Percentiles rank a stretch among this genome's conserved stretches.
Evolutionary conservation across 495 filamentous ascomycete genomes (phyloP).

Genomic region (Hypoxylon trugodes): DNA sequence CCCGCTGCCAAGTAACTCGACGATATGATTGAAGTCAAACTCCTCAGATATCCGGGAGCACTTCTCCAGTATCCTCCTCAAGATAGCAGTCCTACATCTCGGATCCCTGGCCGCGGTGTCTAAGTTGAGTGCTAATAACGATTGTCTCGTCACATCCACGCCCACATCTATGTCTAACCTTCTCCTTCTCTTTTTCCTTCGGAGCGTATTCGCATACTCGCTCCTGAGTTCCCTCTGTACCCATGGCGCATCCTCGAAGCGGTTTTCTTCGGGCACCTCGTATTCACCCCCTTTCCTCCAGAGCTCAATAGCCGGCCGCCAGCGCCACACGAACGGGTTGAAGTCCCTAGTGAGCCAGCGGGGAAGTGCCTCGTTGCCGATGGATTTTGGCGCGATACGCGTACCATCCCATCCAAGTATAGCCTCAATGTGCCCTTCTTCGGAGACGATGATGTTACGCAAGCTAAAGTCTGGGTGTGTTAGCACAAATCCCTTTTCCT

Average conservation of each 20-base stretch:
- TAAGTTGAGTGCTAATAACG: slow-evolving; percentile 33
- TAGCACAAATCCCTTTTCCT: slow-evolving; percentile 32
- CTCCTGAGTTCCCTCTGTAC: slow-evolving; percentile 27
- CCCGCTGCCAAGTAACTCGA: slow-evolving; percentile 21
- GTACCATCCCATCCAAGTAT: slow-evolving; percentile 39
- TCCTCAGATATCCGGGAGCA: slow-evolving; percentile 31
- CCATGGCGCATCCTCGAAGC: slow-evolving; percentile 40
- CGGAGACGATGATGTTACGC: slow-evolving; percentile 31
- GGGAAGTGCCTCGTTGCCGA: slow-evolving; percentile 36
- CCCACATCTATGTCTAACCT: neutral
- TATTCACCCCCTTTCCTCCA: slow-evolving; percentile 4
- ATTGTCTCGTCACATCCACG: slow-evolving; percentile 34
- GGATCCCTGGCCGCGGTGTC: slow-evolving; percentile 33
- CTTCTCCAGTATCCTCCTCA: slow-evolving; percentile 36
- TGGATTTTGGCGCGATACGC: slow-evolving; percentile 17
- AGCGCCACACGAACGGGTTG: slow-evolving; percentile 34
- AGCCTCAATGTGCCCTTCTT: slow-evolving; percentile 34
- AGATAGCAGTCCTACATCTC: slow-evolving; percentile 27
- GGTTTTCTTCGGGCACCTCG: slow-evolving; percentile 6
- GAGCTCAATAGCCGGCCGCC: slow-evolving; percentile 23
- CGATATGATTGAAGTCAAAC: slow-evolving; percentile 30
- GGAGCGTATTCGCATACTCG: slow-evolving; percentile 21
- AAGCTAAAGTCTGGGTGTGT: slow-evolving; percentile 34
- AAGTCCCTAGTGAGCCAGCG: slow-evolving; percentile 38
- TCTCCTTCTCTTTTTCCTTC: neutral